Base-by-base conservation (phyloP, 1,284 basidiomycete genomes). In the Tylopilus sp. region DNA sequence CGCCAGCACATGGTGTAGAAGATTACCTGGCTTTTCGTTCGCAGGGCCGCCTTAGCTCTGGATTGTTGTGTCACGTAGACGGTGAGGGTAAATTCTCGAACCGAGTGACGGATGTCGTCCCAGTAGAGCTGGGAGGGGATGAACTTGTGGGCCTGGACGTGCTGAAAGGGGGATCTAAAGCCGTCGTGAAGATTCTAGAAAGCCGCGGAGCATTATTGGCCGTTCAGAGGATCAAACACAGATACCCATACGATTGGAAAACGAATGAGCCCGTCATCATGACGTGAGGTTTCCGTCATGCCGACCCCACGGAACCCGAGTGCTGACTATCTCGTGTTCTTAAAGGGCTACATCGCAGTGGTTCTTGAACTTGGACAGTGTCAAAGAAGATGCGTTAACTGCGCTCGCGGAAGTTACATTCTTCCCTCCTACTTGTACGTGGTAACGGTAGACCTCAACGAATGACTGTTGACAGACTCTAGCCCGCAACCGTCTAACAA, bases 181-280 rank as follows among this genome's bases (percentile, higher is more conserved):
- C 74, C 16, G 75, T 95, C 36, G 76, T 91, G 6, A 70, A 76
- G 28, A 63, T 95, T 12, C 66, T 98, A 44, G 71, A 76, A 51
- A 69, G 77, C 44, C 63, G 75, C n/a, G 82, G 78, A 2, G 73
- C 71, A 0, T 69, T 97, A 12, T 66, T 92, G 26, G 84, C 84
- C 50, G 73, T 88, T 45, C 78, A 92, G 61, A 75, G 74, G 54
- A 80, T 92, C 58, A 82, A 81, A 56, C 97, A 99, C 71, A 82
- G 86, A 42, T 99, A 97, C 66, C 95, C 97, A 0, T 95, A 94
- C 64, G 96, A 99, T 65, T 99, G 96, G 96, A 89, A 92, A 66
- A 96, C 96, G 2, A 86, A 95, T 59, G 75, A 91, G 63, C 96
- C 96, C 0, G 84, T 98, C 58, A 93, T 99, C 54, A 81, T 92